A percentile compares a stretch with the other conserved stretches of the same genome.
phyloP scores from a whole-genome alignment of 805 yeast species.

The Phaffomyces thermotolerans region DNA sequence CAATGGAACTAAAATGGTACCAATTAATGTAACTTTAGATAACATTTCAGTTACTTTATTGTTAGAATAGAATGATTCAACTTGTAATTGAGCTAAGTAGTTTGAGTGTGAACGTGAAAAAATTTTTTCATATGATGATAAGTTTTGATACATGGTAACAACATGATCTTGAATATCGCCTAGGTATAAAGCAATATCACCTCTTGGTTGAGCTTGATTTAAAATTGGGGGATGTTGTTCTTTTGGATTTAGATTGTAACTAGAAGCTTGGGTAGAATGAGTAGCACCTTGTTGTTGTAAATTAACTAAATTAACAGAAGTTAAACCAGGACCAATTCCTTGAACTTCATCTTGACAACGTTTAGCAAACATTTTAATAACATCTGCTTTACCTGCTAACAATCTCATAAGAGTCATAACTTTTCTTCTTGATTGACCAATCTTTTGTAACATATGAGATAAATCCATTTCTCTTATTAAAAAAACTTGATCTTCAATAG shows the following conservation, averaged over 20 bases:
- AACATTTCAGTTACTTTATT: conserved; percentile 80
- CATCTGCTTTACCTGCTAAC: conserved; percentile 91
- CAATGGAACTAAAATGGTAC: conserved; percentile 86
- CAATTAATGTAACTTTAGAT: conserved; percentile 82
- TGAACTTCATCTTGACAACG: conserved; percentile 71
- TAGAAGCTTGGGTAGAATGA: background rate
- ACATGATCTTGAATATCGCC: conserved; percentile 98
- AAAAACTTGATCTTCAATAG: conserved; percentile 76
- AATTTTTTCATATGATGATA: conserved; percentile 86
- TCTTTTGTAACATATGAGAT: conserved; percentile 66
- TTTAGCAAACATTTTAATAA: conserved; percentile 91
- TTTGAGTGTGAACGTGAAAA: conserved; percentile 88
- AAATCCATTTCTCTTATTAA: conserved; percentile 70
- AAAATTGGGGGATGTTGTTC: background rate
- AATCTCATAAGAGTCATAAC: conserved; percentile 91
- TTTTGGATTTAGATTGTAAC: background rate
- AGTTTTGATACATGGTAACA: conserved; percentile 89
- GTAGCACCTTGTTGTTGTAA: background rate
- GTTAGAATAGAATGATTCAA: conserved; percentile 81
- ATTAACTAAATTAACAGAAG: conserved; percentile 23
- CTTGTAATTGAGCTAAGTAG: conserved; percentile 89
- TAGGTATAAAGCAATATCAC: conserved; percentile 88
- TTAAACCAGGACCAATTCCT: conserved; percentile 32
- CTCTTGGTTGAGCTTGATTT: conserved; percentile 56
- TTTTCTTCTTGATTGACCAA: conserved; percentile 84